Conservation (phyloP, 1,284 basidiomycete genomes). For the Cystobasidium slooffiae region DNA sequence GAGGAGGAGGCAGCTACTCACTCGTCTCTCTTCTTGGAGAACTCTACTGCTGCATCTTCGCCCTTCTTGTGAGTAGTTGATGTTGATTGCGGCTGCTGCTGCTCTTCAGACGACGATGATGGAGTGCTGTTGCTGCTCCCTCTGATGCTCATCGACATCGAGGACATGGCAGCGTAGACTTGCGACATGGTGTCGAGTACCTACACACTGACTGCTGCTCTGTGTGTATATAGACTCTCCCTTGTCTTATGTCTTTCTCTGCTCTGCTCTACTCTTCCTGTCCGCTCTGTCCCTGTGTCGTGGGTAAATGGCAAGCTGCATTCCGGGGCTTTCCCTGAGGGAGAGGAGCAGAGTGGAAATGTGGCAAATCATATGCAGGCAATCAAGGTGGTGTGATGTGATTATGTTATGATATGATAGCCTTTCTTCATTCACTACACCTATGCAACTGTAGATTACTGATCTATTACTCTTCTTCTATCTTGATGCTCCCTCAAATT, state of each 20-base stretch:
- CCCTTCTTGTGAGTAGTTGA: conserved; percentile 11
- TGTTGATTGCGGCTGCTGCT: conserved; percentile 8
- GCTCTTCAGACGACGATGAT: background rate
- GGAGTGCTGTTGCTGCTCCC: conserved; percentile 13
- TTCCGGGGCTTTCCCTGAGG: background rate
- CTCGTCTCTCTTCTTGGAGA: conserved; percentile 50
- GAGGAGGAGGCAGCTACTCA: conserved; percentile 41
- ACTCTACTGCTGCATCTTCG: conserved; percentile 44
- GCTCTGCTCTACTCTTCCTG: background rate
- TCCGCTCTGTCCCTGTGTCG: background rate
- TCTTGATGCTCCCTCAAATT: too few species aligned
- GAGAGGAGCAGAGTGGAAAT: too few species aligned
- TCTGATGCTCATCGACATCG: conserved; percentile 38
- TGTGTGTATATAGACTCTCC: too few species aligned
- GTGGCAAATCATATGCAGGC: background rate
- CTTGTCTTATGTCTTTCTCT: too few species aligned
- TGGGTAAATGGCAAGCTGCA: conserved; percentile 6
- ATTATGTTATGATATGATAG: too few species aligned
- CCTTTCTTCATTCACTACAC: too few species aligned
- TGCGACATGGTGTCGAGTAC: conserved; percentile 16
- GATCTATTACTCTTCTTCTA: too few species aligned
- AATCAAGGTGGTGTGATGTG: too few species aligned
- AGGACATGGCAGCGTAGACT: conserved; percentile 36
- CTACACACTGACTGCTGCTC: background rate
- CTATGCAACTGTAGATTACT: too few species aligned